These are phyloP conservation scores for Echium plantagineum DNA, from an alignment of 257 asterid genomes.

Conservation along the genomic window DNA sequence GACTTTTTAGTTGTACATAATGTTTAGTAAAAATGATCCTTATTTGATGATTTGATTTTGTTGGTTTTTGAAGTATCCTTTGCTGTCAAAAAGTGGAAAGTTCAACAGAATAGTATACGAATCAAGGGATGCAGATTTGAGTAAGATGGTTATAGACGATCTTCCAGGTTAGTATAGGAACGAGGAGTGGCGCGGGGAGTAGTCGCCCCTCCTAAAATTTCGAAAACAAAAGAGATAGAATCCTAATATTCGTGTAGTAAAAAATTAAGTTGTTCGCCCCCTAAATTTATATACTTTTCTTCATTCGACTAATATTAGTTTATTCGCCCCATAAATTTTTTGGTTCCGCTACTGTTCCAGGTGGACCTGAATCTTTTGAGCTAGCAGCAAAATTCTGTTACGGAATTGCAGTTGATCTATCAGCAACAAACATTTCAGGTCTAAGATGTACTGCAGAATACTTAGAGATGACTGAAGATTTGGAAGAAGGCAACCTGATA, in stretches of 20 bases:
- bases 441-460: conserved; percentile 89
- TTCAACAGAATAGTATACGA: conserved; percentile 72
- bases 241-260: no score
- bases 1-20: background rate
- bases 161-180: conserved; percentile 33
- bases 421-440: conserved; percentile 79
- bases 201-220: no score
- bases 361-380: conserved; percentile 81
- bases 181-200: no score
- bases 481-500: conserved; percentile 89
- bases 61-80: conserved; percentile 46
- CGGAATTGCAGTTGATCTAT: conserved; percentile 75
- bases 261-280: no score
- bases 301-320: no score
- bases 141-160: conserved; percentile 45
- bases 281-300: no score
- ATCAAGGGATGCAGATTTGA: conserved; percentile 40
- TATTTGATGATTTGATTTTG: conserved; percentile 8
- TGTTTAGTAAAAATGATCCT: background rate
- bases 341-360: conserved; percentile 29
- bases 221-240: no score
- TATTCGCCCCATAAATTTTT: no score
- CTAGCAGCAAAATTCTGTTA: conserved; percentile 93
- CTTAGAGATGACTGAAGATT: conserved; percentile 92
- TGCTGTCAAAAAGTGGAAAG: conserved; percentile 83